phyloP scores from a whole-genome alignment of 1,139 yeast genomes.

The Pichia sp. region DNA sequence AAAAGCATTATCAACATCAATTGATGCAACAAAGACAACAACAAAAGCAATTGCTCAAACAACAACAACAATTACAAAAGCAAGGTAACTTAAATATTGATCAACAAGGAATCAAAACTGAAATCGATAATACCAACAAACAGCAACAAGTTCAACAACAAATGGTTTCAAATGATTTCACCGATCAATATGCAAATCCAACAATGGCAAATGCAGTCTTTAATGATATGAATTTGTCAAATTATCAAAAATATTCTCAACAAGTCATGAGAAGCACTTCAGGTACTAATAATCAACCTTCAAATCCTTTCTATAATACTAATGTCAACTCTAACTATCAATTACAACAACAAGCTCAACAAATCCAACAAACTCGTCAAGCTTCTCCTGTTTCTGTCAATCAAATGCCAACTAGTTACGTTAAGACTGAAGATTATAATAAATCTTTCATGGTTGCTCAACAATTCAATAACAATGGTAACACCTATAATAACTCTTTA shows the following conservation, averaged over 20 bases:
- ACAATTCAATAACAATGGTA: neutral
- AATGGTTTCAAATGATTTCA: neutral
- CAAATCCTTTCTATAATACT: conserved; percentile 14
- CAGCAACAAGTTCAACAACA: conserved; percentile 2
- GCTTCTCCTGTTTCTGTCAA: conserved; percentile 1
- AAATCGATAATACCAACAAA: conserved; percentile 5
- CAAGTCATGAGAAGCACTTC: conserved; percentile 15
- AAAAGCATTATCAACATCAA: conserved; percentile 26
- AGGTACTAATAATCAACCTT: conserved; percentile 7
- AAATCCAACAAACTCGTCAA: neutral
- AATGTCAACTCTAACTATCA: neutral
- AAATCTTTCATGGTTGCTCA: no score
- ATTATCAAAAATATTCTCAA: conserved; percentile 18
- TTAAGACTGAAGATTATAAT: neutral
- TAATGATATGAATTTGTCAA: conserved; percentile 16
- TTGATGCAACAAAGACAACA: conserved; percentile 15
- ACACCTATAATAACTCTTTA: neutral
- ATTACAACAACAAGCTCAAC: neutral
- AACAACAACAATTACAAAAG: conserved; percentile 5
- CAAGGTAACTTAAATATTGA: conserved; percentile 8
- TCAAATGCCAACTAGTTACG: neutral
- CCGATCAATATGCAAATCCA: conserved; percentile 7
- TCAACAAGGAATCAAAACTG: conserved; percentile 12
- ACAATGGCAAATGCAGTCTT: conserved; percentile 10
- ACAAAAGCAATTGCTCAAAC: conserved; percentile 6